Percentiles rank a stretch among this genome's conserved stretches.
phyloP scores from a whole-genome alignment of 73 alveolate species.

The Stentor coeruleus region DNA sequence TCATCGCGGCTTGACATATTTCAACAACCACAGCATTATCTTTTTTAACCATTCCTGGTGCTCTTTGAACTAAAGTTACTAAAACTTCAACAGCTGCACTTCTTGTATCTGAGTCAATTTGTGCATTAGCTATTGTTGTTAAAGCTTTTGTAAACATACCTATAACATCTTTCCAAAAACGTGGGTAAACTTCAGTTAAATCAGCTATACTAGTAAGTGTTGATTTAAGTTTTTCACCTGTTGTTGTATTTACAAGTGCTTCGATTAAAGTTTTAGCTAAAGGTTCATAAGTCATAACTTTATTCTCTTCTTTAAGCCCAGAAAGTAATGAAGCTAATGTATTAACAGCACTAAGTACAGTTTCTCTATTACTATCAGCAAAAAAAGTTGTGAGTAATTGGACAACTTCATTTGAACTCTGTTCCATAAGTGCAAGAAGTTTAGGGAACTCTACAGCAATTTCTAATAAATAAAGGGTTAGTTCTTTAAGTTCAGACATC shows the following conservation, averaged over 20 bases:
- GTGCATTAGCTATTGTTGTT: slow-evolving; percentile 3
- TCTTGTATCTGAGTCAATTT: background rate
- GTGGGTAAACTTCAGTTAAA: background rate
- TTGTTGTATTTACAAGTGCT: background rate
- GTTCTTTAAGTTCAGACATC: background rate
- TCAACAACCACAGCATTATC: background rate
- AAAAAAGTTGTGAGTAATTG: background rate
- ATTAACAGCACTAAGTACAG: background rate
- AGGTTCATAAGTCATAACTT: background rate
- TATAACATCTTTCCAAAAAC: slow-evolving; percentile 8
- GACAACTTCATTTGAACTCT: background rate
- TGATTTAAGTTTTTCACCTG: slow-evolving; percentile 1
- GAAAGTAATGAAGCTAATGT: slow-evolving; percentile 1
- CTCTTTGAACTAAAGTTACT: slow-evolving; percentile 15
- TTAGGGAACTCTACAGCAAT: slow-evolving; percentile 17
- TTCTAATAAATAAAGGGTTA: background rate
- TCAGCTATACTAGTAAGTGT: slow-evolving; percentile 12
- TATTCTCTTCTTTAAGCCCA: background rate
- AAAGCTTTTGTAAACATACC: background rate
- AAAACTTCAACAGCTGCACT: slow-evolving; percentile 14
- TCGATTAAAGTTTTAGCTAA: background rate
- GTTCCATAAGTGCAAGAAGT: background rate
- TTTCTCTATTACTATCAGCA: background rate
- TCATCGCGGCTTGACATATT: background rate
- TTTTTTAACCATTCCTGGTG: slow-evolving; percentile 17